These are phyloP conservation scores for Phytopythium litorale DNA, from an alignment of 352 stramenopile species.

Conservation along the genomic window DNA sequence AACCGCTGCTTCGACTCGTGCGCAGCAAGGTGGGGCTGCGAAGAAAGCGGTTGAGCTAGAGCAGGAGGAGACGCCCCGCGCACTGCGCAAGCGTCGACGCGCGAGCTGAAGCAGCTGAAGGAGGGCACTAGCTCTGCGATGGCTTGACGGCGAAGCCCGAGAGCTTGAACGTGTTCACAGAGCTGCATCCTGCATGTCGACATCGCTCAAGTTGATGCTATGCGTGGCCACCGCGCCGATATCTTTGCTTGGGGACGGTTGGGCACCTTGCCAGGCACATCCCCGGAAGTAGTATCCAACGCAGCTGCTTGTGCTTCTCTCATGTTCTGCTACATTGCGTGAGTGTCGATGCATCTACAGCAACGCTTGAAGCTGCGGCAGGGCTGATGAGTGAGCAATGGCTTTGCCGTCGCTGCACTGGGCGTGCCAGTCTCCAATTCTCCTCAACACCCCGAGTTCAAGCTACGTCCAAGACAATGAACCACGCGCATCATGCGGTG, in stretches of 20 bases:
- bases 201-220: background rate
- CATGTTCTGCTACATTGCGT: background rate
- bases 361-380: background rate
- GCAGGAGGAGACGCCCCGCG: constrained; percentile 2
- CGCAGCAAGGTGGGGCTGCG: background rate
- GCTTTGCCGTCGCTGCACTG: background rate
- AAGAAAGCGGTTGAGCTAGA: background rate
- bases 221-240: background rate
- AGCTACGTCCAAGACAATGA: background rate
- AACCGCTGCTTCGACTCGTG: background rate
- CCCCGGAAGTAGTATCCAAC: background rate
- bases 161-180: background rate
- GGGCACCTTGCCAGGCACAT: background rate
- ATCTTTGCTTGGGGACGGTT: background rate
- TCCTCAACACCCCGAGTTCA: background rate
- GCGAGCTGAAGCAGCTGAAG: background rate
- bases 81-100: background rate
- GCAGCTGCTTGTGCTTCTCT: background rate
- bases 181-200: background rate
- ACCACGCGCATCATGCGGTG: constrained; percentile 5
- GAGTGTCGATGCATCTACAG: background rate
- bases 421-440: background rate
- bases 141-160: background rate
- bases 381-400: background rate
- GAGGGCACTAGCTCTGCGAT: too few relatives aligned